A percentile compares a stretch with the other conserved stretches of the same genome.
These are phyloP conservation scores for Solanum chacoense DNA, from an alignment of 305 asterid genomes.

Conservation along the genomic window DNA sequence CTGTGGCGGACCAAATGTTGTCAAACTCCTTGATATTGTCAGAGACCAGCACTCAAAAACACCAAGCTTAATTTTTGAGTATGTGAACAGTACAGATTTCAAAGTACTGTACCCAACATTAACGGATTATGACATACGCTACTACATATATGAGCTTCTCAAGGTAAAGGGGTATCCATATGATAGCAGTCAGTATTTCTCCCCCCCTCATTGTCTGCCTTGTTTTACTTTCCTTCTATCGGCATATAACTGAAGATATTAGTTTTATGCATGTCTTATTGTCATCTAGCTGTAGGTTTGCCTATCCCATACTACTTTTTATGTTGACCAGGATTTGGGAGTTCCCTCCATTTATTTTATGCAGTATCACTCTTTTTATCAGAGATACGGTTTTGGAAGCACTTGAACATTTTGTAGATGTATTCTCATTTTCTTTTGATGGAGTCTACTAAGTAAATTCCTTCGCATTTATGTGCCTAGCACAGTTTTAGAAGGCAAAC, in stretches of 20 bases:
- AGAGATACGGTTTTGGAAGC: background rate
- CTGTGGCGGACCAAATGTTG: slow-evolving; percentile 57
- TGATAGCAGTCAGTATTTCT: background rate
- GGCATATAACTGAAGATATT: background rate
- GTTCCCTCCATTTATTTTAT: background rate
- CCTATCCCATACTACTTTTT: background rate
- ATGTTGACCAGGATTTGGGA: background rate
- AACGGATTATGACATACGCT: slow-evolving; percentile 59
- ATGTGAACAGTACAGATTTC: slow-evolving; percentile 62
- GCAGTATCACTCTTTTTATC: background rate
- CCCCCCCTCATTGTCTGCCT: background rate
- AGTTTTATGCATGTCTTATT: background rate
- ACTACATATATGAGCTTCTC: slow-evolving; percentile 64
- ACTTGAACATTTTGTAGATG: background rate
- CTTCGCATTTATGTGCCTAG: background rate
- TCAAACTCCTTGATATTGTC: slow-evolving; percentile 55
- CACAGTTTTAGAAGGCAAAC: background rate
- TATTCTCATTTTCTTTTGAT: background rate
- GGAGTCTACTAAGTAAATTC: background rate
- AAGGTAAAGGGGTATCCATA: slow-evolving; percentile 31
- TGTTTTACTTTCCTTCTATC: background rate
- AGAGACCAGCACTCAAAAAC: slow-evolving; percentile 59
- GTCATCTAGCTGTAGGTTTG: background rate
- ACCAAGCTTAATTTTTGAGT: slow-evolving; percentile 61
- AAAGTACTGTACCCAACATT: slow-evolving; percentile 51